Conservation (phyloP, 2,329 filamentous ascomycete species). For the Talaromyces rugulosus region DNA sequence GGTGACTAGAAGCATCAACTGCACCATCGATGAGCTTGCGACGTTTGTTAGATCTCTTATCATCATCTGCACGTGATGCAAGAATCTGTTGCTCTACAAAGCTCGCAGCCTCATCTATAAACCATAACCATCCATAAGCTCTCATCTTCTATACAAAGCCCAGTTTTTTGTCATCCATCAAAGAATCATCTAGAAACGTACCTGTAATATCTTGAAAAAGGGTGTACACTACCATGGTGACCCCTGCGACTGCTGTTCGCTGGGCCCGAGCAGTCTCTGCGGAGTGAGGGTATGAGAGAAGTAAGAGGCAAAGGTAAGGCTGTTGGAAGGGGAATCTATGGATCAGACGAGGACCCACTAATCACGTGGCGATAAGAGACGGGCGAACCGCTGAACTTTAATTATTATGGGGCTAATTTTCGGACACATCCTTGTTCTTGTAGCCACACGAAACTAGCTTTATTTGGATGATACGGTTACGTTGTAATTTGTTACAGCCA, state of each 20-base stretch:
- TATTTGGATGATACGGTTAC: background rate
- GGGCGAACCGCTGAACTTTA: background rate
- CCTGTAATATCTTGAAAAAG: conserved; percentile 9
- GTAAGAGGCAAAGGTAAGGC: conserved; percentile 2
- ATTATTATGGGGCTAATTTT: background rate
- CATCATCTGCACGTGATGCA: background rate
- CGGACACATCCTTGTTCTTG: background rate
- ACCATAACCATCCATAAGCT: background rate
- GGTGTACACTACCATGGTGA: background rate
- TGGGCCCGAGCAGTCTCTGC: background rate
- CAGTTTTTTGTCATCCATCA: background rate
- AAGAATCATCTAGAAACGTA: background rate
- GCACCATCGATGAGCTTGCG: conserved; percentile 20
- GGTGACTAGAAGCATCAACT: background rate
- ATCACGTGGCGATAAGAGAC: conserved; percentile 18
- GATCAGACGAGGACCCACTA: conserved; percentile 12
- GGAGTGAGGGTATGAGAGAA: background rate
- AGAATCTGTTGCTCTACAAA: conserved; percentile 6
- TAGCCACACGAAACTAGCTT: background rate
- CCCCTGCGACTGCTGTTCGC: background rate
- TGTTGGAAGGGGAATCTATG: background rate
- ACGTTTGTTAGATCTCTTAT: conserved; percentile 26
- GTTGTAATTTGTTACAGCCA: too few species aligned
- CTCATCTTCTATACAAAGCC: background rate
- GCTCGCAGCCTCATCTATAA: conserved; percentile 7